Evolutionary conservation across 23 red algal genomes (phyloP).

Genomic region (Rhodosorus marinus): DNA sequence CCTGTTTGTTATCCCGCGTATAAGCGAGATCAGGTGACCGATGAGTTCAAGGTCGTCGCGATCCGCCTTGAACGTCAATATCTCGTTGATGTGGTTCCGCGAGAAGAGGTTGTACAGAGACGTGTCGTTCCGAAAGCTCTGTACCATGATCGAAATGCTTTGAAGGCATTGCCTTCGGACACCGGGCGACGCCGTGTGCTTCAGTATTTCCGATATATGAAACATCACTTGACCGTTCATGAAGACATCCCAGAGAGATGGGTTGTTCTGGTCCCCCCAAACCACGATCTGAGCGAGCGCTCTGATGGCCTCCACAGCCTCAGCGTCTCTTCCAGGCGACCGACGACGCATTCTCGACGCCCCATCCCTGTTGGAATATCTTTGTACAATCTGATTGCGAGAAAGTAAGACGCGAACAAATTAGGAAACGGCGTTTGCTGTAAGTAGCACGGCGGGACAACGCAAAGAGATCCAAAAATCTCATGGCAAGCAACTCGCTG

Average conservation of each 20-base stretch:
- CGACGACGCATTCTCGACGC: too few relatives aligned
- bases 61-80: constrained; percentile 26
- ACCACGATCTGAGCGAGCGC: constrained; percentile 39
- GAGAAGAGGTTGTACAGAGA: constrained; percentile 34
- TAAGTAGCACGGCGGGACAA: too few relatives aligned
- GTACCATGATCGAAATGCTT: constrained; percentile 33
- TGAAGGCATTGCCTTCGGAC: constrained; percentile 4
- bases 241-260: constrained; percentile 26
- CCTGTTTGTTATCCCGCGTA: constrained; percentile 22
- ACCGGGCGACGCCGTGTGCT: not conserved
- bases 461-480: too few relatives aligned
- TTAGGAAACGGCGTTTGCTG: too few relatives aligned
- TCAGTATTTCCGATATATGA: constrained; percentile 12
- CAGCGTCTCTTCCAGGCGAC: too few relatives aligned
- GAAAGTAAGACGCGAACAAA: too few relatives aligned
- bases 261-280: constrained; percentile 20
- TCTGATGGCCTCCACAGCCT: constrained; percentile 11
- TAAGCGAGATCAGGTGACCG: constrained; percentile 19
- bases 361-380: too few relatives aligned
- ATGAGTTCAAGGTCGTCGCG: constrained; percentile 31
- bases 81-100: constrained; percentile 26
- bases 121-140: constrained; percentile 24
- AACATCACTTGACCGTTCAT: constrained; percentile 17
- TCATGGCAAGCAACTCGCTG: too few relatives aligned
- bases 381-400: too few relatives aligned